Evolutionary conservation across 148 eudicot species (phyloP), one percentile per base, ranked within the genome.

Genomic region (Rhododendron molle): DNA sequence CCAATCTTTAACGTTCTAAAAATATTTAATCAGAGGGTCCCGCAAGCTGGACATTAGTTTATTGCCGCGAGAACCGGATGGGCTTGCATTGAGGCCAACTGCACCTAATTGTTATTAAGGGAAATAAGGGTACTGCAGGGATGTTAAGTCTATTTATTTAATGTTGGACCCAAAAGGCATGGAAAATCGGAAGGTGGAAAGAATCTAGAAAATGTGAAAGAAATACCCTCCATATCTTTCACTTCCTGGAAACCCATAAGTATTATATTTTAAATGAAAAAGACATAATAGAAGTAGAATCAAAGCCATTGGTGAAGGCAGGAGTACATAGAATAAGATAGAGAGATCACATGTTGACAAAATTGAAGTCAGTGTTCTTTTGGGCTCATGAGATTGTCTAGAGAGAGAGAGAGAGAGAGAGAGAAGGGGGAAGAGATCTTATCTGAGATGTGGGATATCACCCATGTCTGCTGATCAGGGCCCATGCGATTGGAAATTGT

Each of bases 381-480:
- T 74, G 72, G 40, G 62, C 43, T 54, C 60, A 78, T 67, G 26
- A 76, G 5, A 81, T 65, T 69, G 38, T 84, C 62, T 62, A 76
- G 50, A 84, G 86, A 84, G 85, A 71, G 81, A 76, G 71, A 74
- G 49, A 84, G 52, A 36, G 76, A 40, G 43, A 40, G 43, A 38
- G 43, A 38, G 43, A 40, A 69, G 32, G 20, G 40, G 8, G 77
- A 14, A 15, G 77, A 72, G 88, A 88, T 88, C 88, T 83, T 86
- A 83, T 86, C 88, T 88, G 83, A 87, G 90, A 86, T 86, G 77
- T 34, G 12, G 69, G 83, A 54, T 56, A 83, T 65, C 85, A 62
- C 50, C 73, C 56, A 62, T 14, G n/a, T 62, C 49, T 40, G 40
- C 56, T 67, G 78, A 83, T 83, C 76, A 69, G 85, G 78, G 54